Evolutionary conservation across 2,329 filamentous ascomycete species (phyloP).

Genomic region (Dryadomyces quercivorus): DNA sequence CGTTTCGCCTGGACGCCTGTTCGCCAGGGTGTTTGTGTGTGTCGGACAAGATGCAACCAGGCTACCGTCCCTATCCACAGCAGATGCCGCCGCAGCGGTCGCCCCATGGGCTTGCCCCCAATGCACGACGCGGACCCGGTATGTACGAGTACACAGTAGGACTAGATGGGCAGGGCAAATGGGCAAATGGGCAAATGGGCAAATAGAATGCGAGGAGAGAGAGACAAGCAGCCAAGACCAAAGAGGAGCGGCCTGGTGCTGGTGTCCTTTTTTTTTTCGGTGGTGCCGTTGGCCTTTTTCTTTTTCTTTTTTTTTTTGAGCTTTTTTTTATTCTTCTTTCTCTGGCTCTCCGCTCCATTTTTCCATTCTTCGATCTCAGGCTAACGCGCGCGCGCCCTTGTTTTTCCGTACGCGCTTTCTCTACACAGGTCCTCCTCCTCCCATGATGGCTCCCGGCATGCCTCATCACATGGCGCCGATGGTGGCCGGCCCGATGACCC

Average conservation of each 20-base stretch:
- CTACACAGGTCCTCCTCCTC: not conserved
- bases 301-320: constrained; percentile 2
- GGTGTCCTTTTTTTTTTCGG: constrained; percentile 1
- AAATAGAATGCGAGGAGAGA: not conserved
- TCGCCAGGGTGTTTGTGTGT: constrained; percentile 1
- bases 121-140: constrained; percentile 30
- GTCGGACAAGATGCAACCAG: constrained; percentile 32
- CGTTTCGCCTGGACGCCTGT: not conserved
- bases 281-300: not conserved
- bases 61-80: constrained; percentile 39
- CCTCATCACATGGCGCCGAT: constrained; percentile 9
- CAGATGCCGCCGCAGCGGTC: constrained; percentile 36
- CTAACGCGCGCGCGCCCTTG: not conserved
- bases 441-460: constrained; percentile 10
- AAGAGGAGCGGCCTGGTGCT: not conserved
- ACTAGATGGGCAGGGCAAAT: not conserved
- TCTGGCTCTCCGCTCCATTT: not conserved
- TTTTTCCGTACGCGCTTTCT: not conserved
- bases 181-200: not conserved
- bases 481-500: constrained; percentile 4
- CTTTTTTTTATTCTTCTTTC: not conserved
- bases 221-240: not conserved
- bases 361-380: not conserved
- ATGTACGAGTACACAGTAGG: not conserved
- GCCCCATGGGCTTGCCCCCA: constrained; percentile 23